Base-by-base conservation (phyloP, 139 green algal genomes). In the Micractinium conductrix region DNA sequence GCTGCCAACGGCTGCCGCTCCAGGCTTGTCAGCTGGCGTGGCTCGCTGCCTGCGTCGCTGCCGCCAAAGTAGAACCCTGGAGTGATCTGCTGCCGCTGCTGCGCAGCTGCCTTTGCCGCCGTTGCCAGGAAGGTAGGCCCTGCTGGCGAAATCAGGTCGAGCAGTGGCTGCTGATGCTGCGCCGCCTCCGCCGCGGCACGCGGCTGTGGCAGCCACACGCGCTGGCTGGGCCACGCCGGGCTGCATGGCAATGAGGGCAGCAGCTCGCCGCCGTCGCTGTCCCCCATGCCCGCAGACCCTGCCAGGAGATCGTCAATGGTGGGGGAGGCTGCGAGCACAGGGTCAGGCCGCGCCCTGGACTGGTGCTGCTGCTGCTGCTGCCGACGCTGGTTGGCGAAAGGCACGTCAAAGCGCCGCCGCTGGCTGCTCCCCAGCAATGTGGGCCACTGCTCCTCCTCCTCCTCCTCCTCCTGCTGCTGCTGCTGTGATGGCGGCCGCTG, bases 21-120 rank as follows among this genome's bases (percentile, higher is more conserved):
- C 55, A 81, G 24, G 75, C 75, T 81, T 22, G 33, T 71, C 53
- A 81, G 53, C 35, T 7, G 75, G 45, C 50, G 75, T 22, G 26
- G 53, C 22, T 24, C 75, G 75, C 75, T 81, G 48, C 75, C 35
- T 19, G 53, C 58, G 30, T 83, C 78, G 42, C 78, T 74, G 78
- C 78, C 43, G 33, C 30, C 63, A 16, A 43, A 22, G 60, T 84
- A 84, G 16, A 84, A 84, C 22, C 78, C 78, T 67, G 63, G 55
- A 33, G 33, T 42, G 12, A 72, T 40, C 30, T 78, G 42, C 0
- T 40, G 71, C 43, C 38, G 71, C 40, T 55, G 71, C 43, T 78
- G 71, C 71, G 33, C 74, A 70, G 74, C 48, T 45, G 33, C n/a
- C 24, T 9, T 0, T 58, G n/a, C 45, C 40, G 50, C 74, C 37